A percentile compares a stretch with the other conserved stretches of the same genome.
Evolutionary conservation across 2,329 filamentous ascomycete species (phyloP).

Genomic region (Pyricularia grisea): DNA sequence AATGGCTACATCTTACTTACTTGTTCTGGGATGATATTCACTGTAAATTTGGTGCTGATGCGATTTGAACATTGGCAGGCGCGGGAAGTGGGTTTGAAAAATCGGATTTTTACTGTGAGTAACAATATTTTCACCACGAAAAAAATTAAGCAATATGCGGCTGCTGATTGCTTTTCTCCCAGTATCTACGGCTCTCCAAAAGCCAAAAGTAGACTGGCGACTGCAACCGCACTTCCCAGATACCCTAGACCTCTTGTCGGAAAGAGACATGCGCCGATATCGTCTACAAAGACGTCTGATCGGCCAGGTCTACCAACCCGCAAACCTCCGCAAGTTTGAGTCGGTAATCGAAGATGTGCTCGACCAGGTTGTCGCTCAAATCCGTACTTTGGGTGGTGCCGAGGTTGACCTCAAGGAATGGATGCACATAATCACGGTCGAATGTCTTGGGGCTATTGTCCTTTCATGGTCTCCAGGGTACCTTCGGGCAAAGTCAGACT

Average conservation of each 20-base stretch:
- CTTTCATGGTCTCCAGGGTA: conserved; percentile 43
- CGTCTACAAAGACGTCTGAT: conserved; percentile 38
- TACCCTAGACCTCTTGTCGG: conserved; percentile 40
- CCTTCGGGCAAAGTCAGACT: conserved; percentile 31
- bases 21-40: neutral
- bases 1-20: neutral
- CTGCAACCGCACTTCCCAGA: conserved; percentile 27
- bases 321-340: conserved; percentile 32
- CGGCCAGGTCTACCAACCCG: conserved; percentile 34
- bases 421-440: conserved; percentile 47
- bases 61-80: conserved; percentile 19
- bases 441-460: conserved; percentile 39
- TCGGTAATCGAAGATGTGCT: conserved; percentile 30
- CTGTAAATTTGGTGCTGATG: neutral
- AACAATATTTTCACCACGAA: neutral
- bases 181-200: conserved; percentile 34
- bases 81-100: conserved; percentile 38
- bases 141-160: neutral
- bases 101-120: conserved; percentile 41
- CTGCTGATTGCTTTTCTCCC: conserved; percentile 10
- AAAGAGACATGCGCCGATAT: conserved; percentile 35
- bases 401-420: conserved; percentile 40
- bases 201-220: conserved; percentile 29
- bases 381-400: conserved; percentile 25
- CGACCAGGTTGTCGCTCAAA: conserved; percentile 20